Percentiles rank a stretch among this genome's conserved stretches.
Conservation (phyloP, 768 basidiomycete genomes). For the Crucibulum laeve region DNA sequence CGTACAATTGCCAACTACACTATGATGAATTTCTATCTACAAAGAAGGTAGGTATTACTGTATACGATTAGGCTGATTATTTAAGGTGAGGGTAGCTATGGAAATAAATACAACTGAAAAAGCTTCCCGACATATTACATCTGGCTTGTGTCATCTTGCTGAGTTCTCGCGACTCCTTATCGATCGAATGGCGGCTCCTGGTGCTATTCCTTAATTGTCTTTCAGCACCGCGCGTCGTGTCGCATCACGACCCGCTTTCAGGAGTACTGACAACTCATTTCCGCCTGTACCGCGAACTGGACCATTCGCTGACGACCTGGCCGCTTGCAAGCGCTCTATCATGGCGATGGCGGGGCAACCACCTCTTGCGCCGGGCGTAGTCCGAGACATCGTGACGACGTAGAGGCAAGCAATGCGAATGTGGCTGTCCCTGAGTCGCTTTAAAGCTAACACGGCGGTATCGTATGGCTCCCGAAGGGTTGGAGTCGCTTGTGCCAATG, state of each 20-base stretch:
- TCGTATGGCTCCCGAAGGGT: constrained; percentile 75
- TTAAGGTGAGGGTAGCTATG: too few species aligned
- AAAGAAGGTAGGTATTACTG: too few species aligned
- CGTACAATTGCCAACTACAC: too few species aligned
- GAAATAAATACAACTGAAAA: background rate
- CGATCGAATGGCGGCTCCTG: background rate
- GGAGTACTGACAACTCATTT: constrained; percentile 71
- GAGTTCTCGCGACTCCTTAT: constrained; percentile 1
- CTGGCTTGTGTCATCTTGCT: background rate
- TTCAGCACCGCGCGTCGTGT: constrained; percentile 62
- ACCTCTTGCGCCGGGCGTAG: constrained; percentile 37
- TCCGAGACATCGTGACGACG: constrained; percentile 78
- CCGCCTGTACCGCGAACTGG: constrained; percentile 86
- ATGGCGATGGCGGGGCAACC: constrained; percentile 54
- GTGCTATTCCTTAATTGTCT: constrained; percentile 20
- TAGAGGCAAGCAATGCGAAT: constrained; percentile 88
- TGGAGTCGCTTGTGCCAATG: constrained; percentile 52
- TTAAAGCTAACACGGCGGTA: constrained; percentile 70
- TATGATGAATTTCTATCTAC: too few species aligned
- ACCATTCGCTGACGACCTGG: constrained; percentile 35
- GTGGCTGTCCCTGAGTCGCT: constrained; percentile 80
- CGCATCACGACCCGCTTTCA: constrained; percentile 90
- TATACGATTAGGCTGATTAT: too few species aligned
- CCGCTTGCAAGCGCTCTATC: constrained; percentile 42
- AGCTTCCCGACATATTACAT: background rate